Evolutionary conservation across 495 filamentous ascomycete species (phyloP), one percentile per base, ranked within the genome.

Genomic region (Astrothelium subdiscretum): DNA sequence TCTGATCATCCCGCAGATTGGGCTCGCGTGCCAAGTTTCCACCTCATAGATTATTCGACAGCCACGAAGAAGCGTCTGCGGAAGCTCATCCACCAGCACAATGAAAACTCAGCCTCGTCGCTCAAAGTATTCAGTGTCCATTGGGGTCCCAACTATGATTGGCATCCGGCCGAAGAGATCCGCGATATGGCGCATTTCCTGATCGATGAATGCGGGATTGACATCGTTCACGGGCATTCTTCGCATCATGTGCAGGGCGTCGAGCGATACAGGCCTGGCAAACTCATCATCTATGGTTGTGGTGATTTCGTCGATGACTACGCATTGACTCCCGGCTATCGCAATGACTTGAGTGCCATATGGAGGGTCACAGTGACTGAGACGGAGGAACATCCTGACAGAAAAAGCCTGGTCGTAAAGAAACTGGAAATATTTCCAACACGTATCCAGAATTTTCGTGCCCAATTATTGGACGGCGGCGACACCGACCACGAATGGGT

Each of bases 221-320:
- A 78, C 65, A 73, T 78, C 32, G 68, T 78, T 22, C 76, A 78
- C 59, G 76, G 76, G 0, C 75, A 77, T 58, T 78, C 76, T 26
- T 71, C 71, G 26, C 76, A 78, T 66, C 76, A 78, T 71, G 61
- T 76, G 0, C 76, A 78, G 65, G 76, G 76, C 0, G 75, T 76
- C 10, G 76, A 78, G 63, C 59, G 65, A 18, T 75, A 75, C 52
- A 68, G 58, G 0, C 48, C 48, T 54, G 72, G 75, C 0, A 72
- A 69, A 57, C 18, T 78, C 11, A 72, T 78, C 38, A 72, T 78
- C 2, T 78, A 78, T 32, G 76, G 76, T 0, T 78, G 76, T 63
- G 76, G 76, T 1, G 75, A 78, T 65, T 78, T 77, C 63, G 74
- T 78, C 35, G 75, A 78, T 68, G 76, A 78, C 68, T 78, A 77